Evolutionary conservation across 2,329 filamentous ascomycete species (phyloP), one percentile per base, ranked within the genome.

Genomic region (Colletotrichum lindemuthianum): DNA sequence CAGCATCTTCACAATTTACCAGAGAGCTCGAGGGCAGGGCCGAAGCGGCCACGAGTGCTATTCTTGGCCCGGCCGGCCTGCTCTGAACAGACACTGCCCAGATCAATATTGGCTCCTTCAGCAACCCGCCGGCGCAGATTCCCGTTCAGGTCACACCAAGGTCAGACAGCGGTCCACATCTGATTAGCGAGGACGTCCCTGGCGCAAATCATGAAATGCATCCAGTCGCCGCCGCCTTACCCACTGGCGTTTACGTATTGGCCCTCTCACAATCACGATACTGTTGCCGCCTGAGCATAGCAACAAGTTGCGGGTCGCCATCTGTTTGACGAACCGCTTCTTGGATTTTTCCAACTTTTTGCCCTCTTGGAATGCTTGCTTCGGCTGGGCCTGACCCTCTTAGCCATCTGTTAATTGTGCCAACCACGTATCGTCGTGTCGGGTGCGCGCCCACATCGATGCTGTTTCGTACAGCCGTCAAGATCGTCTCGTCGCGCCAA

Each of bases 101-200:
- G 36, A 60, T 36, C 13, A 56, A 56, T 51, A 61, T 48, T 51
- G 61, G 41, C 2, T 40, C 33, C 61, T 55, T 45, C 51, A 52
- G 51, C 45, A 50, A 50, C 33, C 24, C 36, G 24, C 58, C 61
- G 58, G 61, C 61, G 57, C 51, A 65, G 47, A 52, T 56, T 61
- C 61, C 61, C 51, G 45, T 61, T 61, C 58, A 65, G 61, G 61
- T 65, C 47, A 41, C 51, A 61, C 58, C 61, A 59, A 54, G 59
- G 59, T 66, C 53, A 50, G 59, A 64, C 51, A 52, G 58, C 24
- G 48, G 59, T 47, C 63, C 63, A 65, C 59, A 40, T 40, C 53
- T 66, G 63, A 66, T 66, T 64, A 64, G 63, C 63, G 63, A 66
- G 63, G 58, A 66, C 60, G 47, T 59, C 63, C 59, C 63, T 63